Evolutionary conservation across 352 stramenopile species (phyloP).

Genomic region (Globisporangium solare): DNA sequence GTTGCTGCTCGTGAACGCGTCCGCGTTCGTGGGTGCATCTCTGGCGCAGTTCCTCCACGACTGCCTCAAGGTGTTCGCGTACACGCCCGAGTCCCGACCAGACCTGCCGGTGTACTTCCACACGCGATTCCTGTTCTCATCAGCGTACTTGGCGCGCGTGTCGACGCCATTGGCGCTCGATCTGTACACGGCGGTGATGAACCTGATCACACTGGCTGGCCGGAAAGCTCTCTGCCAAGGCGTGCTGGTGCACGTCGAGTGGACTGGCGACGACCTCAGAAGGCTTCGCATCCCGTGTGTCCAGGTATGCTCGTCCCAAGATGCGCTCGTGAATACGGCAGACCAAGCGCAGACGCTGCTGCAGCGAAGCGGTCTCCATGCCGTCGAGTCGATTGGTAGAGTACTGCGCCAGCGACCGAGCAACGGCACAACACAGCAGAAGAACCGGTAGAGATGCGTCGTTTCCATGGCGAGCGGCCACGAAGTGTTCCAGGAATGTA

Average conservation of each 20-base stretch:
- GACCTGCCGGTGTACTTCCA: slow-evolving; percentile 96
- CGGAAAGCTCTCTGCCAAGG: slow-evolving; percentile 88
- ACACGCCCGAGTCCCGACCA: slow-evolving; percentile 84
- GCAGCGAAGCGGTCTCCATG: slow-evolving; percentile 31
- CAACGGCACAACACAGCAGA: not conserved
- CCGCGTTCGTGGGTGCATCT: slow-evolving; percentile 86
- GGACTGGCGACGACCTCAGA: slow-evolving; percentile 42
- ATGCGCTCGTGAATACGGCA: slow-evolving; percentile 79
- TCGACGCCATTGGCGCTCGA: slow-evolving; percentile 94
- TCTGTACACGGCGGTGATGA: slow-evolving; percentile 93
- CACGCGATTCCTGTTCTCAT: slow-evolving; percentile 91
- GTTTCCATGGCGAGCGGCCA: slow-evolving; percentile 90
- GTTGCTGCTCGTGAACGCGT: slow-evolving; percentile 88
- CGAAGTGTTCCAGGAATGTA: slow-evolving; percentile 93
- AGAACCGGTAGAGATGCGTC: slow-evolving; percentile 30
- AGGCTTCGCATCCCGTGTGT: slow-evolving; percentile 79
- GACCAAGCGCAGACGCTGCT: slow-evolving; percentile 79
- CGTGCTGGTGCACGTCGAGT: slow-evolving; percentile 80
- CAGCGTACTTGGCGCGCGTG: slow-evolving; percentile 88
- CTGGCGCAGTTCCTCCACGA: slow-evolving; percentile 93
- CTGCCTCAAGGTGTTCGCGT: slow-evolving; percentile 92
- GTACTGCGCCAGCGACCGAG: slow-evolving; percentile 29
- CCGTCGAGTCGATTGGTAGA: slow-evolving; percentile 82
- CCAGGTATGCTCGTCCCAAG: slow-evolving; percentile 83
- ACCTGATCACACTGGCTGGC: slow-evolving; percentile 91